Evolutionary conservation across 2,329 filamentous ascomycete species (phyloP).

Genomic region (Ilyonectria mors-panacis): DNA sequence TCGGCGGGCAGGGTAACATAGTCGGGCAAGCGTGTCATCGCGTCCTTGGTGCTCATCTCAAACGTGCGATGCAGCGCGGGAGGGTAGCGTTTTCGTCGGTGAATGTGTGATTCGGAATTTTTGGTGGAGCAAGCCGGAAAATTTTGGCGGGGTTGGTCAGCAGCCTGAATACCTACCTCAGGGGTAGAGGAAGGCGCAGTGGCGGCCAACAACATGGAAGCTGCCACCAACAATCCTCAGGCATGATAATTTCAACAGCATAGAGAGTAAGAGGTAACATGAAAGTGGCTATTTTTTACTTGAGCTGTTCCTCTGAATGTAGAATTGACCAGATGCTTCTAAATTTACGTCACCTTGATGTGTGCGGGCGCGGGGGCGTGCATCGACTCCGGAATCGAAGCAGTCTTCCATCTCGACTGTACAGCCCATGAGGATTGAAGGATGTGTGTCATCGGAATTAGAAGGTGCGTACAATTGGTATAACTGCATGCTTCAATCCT

Average conservation of each 20-base stretch:
- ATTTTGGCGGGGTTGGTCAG: conserved; percentile 49
- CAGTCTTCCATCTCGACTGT: no score
- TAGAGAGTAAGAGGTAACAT: not conserved
- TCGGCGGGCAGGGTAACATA: conserved; percentile 36
- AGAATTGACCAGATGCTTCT: not conserved
- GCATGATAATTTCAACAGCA: not conserved
- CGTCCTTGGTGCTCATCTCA: conserved; percentile 37
- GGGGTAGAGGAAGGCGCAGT: conserved; percentile 7
- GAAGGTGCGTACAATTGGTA: no score
- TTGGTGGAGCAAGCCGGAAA: conserved; percentile 44
- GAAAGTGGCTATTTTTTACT: not conserved
- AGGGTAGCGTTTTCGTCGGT: conserved; percentile 23
- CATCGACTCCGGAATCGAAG: no score
- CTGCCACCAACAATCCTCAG: not conserved
- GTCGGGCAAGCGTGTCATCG: conserved; percentile 49
- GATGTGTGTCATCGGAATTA: no score
- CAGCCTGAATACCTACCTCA: conserved; percentile 26
- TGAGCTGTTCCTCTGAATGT: not conserved
- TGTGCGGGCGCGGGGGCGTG: no score
- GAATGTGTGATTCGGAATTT: conserved; percentile 33
- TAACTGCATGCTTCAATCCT: no score
- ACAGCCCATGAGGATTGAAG: no score
- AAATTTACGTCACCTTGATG: no score
- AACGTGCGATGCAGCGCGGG: conserved; percentile 25
- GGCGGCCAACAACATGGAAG: not conserved